Conservation (phyloP, 306 rosid genomes). For the Lathyrus tuberosus region DNA sequence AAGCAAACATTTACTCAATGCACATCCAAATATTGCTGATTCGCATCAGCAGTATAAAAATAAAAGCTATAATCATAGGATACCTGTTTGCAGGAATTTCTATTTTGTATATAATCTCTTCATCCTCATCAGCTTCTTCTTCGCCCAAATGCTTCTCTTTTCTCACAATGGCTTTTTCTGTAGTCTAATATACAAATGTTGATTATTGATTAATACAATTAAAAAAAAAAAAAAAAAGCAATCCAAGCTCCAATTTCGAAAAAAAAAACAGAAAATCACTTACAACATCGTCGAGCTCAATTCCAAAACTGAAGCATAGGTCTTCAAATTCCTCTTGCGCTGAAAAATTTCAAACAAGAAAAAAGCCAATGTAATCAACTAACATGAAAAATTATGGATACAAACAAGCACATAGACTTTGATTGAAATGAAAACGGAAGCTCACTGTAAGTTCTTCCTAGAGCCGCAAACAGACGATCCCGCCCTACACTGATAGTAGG, state of each 20-base stretch:
- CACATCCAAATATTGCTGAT: not conserved
- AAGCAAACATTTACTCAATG: constrained; percentile 1
- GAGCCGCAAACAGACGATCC: constrained; percentile 75
- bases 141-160: constrained; percentile 81
- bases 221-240: not conserved
- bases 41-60: not conserved
- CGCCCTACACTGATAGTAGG: constrained; percentile 90
- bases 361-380: not conserved
- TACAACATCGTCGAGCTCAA: constrained; percentile 94
- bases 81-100: constrained; percentile 94
- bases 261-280: constrained; percentile 25
- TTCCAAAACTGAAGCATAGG: constrained; percentile 84
- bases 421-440: constrained; percentile 4
- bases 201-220: not conserved
- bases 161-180: constrained; percentile 84
- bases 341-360: constrained; percentile 37
- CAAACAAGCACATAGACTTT: not conserved
- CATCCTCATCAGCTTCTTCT: constrained; percentile 46
- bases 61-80: not conserved
- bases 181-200: constrained; percentile 55
- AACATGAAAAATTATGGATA: not conserved
- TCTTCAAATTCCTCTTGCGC: constrained; percentile 92
- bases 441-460: constrained; percentile 81
- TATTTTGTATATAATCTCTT: constrained; percentile 59
- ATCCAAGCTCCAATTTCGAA: not conserved